phyloP scores from a whole-genome alignment of 352 stramenopile genomes.

The Blastocystis sp. region DNA sequence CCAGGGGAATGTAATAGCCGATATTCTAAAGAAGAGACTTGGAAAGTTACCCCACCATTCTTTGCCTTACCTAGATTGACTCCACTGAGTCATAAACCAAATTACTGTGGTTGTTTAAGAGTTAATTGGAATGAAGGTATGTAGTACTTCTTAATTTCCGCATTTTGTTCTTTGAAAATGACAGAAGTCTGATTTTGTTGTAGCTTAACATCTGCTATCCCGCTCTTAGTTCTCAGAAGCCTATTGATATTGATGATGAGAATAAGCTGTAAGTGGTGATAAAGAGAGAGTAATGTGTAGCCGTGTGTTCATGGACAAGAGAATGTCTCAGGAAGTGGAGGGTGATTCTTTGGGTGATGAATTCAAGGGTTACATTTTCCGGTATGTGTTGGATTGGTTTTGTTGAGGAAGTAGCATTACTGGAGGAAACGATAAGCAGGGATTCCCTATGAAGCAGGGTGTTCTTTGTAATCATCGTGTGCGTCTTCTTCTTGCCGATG shows the following conservation, averaged over 20 bases:
- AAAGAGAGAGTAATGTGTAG: slow-evolving; percentile 68
- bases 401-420: slow-evolving; percentile 84
- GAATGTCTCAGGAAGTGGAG: slow-evolving; percentile 98
- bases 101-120: slow-evolving; percentile 57
- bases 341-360: slow-evolving; percentile 96
- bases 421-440: slow-evolving; percentile 99
- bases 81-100: slow-evolving; percentile 34
- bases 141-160: not conserved
- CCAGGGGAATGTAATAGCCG: no score
- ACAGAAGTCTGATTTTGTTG: slow-evolving; percentile 72
- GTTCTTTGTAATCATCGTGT: slow-evolving; percentile 96
- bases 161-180: not conserved
- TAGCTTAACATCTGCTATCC: slow-evolving; percentile 99
- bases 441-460: slow-evolving; percentile 99
- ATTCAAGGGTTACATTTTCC: slow-evolving; percentile 91
- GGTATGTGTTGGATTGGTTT: not conserved
- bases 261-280: slow-evolving; percentile 83
- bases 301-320: slow-evolving; percentile 92
- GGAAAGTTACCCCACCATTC: no score
- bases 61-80: not conserved
- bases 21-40: no score
- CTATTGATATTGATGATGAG: slow-evolving; percentile 99
- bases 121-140: slow-evolving; percentile 44
- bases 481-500: slow-evolving; percentile 93
- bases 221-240: slow-evolving; percentile 92